These are phyloP conservation scores for Corchorus capsularis DNA, from an alignment of 345 rosid species.

Conservation along the genomic window DNA sequence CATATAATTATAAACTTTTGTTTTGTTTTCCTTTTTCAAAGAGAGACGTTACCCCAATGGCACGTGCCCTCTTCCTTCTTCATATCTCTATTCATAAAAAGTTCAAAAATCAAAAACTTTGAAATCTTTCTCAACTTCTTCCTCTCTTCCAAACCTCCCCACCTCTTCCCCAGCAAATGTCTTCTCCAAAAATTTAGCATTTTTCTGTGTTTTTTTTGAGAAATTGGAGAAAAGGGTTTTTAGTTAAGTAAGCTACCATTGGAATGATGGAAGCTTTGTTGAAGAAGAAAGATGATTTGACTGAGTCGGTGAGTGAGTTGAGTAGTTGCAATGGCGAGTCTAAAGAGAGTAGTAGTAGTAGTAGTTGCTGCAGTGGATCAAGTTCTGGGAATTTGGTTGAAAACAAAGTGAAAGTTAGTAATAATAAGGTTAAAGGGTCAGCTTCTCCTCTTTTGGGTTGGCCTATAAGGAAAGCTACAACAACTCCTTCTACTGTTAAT, in stretches of 20 bases:
- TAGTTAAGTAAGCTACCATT: not conserved
- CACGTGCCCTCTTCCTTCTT: not conserved
- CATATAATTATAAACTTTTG: conserved; percentile 19
- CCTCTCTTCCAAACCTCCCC: not conserved
- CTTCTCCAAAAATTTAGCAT: not conserved
- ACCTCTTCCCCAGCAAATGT: not conserved
- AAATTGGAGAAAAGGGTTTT: not conserved
- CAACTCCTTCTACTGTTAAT: not conserved
- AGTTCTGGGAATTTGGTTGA: conserved; percentile 37
- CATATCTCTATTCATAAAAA: too few relatives aligned
- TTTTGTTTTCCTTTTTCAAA: conserved; percentile 30
- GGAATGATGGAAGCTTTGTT: conserved; percentile 53
- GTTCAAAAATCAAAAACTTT: conserved; percentile 12
- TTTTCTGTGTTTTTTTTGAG: not conserved
- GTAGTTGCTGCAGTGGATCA: conserved; percentile 49
- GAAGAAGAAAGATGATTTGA: conserved; percentile 43
- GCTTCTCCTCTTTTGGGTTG: conserved; percentile 77
- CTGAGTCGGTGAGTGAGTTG: conserved; percentile 46
- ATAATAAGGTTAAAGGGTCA: conserved; percentile 32
- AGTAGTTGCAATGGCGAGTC: conserved; percentile 44
- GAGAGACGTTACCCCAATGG: conserved; percentile 29
- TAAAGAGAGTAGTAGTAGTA: conserved; percentile 49
- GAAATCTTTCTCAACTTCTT: conserved; percentile 41
- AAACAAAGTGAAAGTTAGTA: conserved; percentile 25
- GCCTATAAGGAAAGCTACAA: conserved; percentile 76